A percentile compares a stretch with the other conserved stretches of the same genome.
phyloP scores from a whole-genome alignment of 2,329 filamentous ascomycete genomes.

The Fusarium piperis region DNA sequence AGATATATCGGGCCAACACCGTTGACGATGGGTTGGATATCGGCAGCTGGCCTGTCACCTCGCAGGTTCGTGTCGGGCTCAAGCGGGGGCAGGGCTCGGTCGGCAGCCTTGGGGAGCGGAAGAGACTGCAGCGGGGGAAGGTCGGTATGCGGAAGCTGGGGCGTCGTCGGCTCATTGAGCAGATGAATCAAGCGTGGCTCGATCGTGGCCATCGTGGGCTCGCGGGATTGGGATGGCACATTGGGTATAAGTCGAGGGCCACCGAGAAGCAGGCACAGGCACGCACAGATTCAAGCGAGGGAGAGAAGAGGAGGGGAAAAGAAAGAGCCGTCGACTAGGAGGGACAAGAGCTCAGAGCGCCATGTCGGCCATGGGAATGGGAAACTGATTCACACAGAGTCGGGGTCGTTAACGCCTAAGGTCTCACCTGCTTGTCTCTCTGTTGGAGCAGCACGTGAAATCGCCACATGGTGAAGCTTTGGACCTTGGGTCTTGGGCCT shows the following conservation, averaged over 20 bases:
- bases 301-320: slow-evolving; percentile 7
- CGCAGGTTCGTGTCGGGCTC: slow-evolving; percentile 59
- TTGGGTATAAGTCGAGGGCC: slow-evolving; percentile 40
- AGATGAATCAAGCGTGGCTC: slow-evolving; percentile 74
- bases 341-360: slow-evolving; percentile 33
- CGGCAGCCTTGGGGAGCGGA: slow-evolving; percentile 54
- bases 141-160: slow-evolving; percentile 60
- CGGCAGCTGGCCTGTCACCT: slow-evolving; percentile 46
- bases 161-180: slow-evolving; percentile 65
- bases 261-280: slow-evolving; percentile 5
- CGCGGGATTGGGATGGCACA: slow-evolving; percentile 38
- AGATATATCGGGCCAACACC: slow-evolving; percentile 28
- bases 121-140: slow-evolving; percentile 64
- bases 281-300: slow-evolving; percentile 1
- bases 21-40: slow-evolving; percentile 26
- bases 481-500: not conserved
- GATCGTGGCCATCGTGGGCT: slow-evolving; percentile 69
- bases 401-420: slow-evolving; percentile 36
- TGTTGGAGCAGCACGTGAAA: slow-evolving; percentile 44
- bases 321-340: slow-evolving; percentile 30
- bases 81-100: slow-evolving; percentile 61
- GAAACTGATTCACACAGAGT: slow-evolving; percentile 34
- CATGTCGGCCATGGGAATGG: slow-evolving; percentile 31
- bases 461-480: slow-evolving; percentile 42
- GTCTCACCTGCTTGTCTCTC: slow-evolving; percentile 39